Conservation (phyloP, 1,284 basidiomycete species). For the Cystobasidium pallidum region DNA sequence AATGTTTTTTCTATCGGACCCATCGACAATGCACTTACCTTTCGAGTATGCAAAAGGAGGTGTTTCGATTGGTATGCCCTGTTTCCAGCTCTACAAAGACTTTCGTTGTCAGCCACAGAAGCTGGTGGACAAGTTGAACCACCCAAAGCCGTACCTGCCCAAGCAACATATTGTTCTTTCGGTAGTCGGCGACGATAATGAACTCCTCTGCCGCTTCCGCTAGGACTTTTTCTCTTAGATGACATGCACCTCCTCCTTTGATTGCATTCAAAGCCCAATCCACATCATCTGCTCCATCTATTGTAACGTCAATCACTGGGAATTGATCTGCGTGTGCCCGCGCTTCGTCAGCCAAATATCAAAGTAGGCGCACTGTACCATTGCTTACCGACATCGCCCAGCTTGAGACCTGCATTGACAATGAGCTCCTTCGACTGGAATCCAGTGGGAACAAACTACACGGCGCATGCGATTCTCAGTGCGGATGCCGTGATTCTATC, state of each 20-base stretch:
- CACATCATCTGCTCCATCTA: slow-evolving; percentile 68
- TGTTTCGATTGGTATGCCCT: slow-evolving; percentile 91
- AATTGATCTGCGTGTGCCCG: slow-evolving; percentile 60
- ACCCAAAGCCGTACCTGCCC: slow-evolving; percentile 2
- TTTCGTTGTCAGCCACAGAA: neutral
- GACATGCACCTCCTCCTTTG: slow-evolving; percentile 97
- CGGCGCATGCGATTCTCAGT: neutral
- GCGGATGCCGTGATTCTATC: neutral
- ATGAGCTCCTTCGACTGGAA: slow-evolving; percentile 98
- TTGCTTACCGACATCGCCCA: slow-evolving; percentile 81
- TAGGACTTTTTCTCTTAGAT: slow-evolving; percentile 88
- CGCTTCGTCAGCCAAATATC: neutral
- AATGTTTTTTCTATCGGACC: no score
- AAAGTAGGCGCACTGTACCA: neutral
- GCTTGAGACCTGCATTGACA: slow-evolving; percentile 72
- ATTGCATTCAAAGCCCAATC: slow-evolving; percentile 86
- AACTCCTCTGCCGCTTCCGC: slow-evolving; percentile 85
- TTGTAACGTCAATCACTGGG: slow-evolving; percentile 86
- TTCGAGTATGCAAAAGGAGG: slow-evolving; percentile 93
- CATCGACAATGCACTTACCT: no score
- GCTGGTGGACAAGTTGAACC: no score
- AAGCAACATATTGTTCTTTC: slow-evolving; percentile 63
- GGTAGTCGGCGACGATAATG: slow-evolving; percentile 91
- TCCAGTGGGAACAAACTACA: slow-evolving; percentile 58
- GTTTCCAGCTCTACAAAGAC: slow-evolving; percentile 24